Evolutionary conservation across 2,329 filamentous ascomycete species (phyloP).

Genomic region (Biscogniauxia sp.): DNA sequence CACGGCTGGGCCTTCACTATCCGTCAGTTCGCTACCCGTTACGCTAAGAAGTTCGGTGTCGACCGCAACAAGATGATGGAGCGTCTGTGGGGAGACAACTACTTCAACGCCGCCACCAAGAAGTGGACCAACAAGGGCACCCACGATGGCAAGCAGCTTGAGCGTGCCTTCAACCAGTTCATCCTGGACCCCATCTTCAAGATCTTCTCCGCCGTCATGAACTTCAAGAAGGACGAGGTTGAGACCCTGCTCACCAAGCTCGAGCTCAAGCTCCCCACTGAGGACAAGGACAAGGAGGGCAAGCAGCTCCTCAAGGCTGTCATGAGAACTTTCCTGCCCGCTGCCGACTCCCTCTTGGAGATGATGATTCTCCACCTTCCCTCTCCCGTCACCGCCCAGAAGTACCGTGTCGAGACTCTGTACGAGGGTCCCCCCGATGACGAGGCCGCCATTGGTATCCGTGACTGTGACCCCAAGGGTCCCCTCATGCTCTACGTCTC

Average conservation of each 20-base stretch:
- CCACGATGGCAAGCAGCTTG: conserved; percentile 82
- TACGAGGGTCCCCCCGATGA: conserved; percentile 98
- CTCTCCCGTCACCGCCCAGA: conserved; percentile 92
- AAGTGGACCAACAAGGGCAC: conserved; percentile 94
- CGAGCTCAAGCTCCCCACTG: conserved; percentile 80
- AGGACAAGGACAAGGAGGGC: conserved; percentile 93
- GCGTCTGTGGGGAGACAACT: conserved; percentile 99
- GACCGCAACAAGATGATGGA: conserved; percentile 99
- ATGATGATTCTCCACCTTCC: conserved; percentile 99
- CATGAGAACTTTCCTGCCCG: conserved; percentile 98
- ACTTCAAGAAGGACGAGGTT: conserved; percentile 97
- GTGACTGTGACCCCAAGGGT: conserved; percentile 96
- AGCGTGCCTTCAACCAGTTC: conserved; percentile 99
- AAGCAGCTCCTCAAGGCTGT: conserved; percentile 97
- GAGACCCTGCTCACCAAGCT: conserved; percentile 84
- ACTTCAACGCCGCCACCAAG: conserved; percentile 99
- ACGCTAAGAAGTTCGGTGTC: conserved; percentile 99
- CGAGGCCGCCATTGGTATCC: conserved; percentile 91
- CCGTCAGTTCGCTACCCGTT: conserved; percentile 92
- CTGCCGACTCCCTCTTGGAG: conserved; percentile 95
- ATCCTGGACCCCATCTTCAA: conserved; percentile 99
- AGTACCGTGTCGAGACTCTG: conserved; percentile 96
- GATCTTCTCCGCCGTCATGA: conserved; percentile 95
- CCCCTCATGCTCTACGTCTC: conserved; percentile 99
- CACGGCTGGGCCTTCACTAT: conserved; percentile 99